phyloP scores from a whole-genome alignment of 306 rosid species.

The Gastrolobium villosum region DNA sequence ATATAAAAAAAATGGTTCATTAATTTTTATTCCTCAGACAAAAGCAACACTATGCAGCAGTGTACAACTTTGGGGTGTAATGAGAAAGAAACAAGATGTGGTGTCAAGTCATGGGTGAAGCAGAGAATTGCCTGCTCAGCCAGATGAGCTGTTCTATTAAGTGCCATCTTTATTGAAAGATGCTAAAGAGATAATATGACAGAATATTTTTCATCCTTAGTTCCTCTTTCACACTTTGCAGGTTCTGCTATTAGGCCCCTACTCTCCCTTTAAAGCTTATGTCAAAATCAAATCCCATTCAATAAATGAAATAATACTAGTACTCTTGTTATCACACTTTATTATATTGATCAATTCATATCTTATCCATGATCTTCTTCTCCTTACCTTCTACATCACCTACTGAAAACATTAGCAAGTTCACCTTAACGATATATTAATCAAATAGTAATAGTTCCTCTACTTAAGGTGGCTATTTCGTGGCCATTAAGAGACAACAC shows the following conservation, averaged over 20 bases:
- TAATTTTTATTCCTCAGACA: slow-evolving; percentile 49
- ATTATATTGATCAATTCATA: slow-evolving; percentile 28
- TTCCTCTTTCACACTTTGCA: slow-evolving; percentile 57
- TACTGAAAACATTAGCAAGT: slow-evolving; percentile 11
- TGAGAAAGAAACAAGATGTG: slow-evolving; percentile 58
- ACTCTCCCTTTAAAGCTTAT: slow-evolving; percentile 34
- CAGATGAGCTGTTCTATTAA: slow-evolving; percentile 55
- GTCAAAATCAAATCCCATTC: slow-evolving; percentile 47
- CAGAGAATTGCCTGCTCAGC: slow-evolving; percentile 49
- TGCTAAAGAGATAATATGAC: slow-evolving; percentile 65
- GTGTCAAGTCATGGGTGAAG: slow-evolving; percentile 70
- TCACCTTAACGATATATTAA: slow-evolving; percentile 18
- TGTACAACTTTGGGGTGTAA: slow-evolving; percentile 49
- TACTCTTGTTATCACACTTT: slow-evolving; percentile 26
- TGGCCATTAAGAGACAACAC: slow-evolving; percentile 45
- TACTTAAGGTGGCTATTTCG: slow-evolving; percentile 41
- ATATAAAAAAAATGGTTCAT: neutral
- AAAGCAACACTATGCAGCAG: slow-evolving; percentile 49
- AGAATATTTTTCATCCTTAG: slow-evolving; percentile 49
- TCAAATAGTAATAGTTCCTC: slow-evolving; percentile 35
- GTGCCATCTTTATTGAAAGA: slow-evolving; percentile 73
- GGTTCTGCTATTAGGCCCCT: slow-evolving; percentile 55
- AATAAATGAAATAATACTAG: slow-evolving; percentile 27
- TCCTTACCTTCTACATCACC: neutral
- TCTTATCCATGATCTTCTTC: slow-evolving; percentile 18